Evolutionary conservation across 352 stramenopile species (phyloP), one percentile per base, ranked within the genome.

Genomic region (Phytophthora ohioensis): DNA sequence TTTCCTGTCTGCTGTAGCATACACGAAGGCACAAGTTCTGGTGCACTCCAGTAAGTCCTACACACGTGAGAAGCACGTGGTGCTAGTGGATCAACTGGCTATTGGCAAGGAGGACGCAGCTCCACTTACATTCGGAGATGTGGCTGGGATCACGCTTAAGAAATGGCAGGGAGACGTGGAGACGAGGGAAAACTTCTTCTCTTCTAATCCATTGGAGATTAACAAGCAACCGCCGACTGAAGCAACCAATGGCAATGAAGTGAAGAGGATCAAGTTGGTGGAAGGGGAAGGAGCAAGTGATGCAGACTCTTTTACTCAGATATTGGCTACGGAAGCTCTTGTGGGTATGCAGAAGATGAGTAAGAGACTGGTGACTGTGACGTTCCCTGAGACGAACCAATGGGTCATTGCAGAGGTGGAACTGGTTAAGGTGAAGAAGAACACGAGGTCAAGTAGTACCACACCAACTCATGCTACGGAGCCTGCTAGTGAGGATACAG

Each of bases 401-500:
- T 92, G 84, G 81, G 62, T 86, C 35, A 91, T 95, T 59, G 87
- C 80, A 36, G 72, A 87, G 10, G 21, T 92, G 7, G 87, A 92
- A 66, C 74, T 95, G 15, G 71, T 93, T 6, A 93, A 92, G 55
- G 79, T 95, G 7, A 93, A 93, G 71, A 93, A 92, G 61, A 79
- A 75, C 45, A 85, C 69, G 5, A 64, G 49, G 17, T 57, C 69
- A 1, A 82, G 63, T 46, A 34, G 11, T 15, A 11, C 48, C 2
- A 61, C 32, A 17, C 36, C 46, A 5, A 46, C 32, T 30, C 10
- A 39, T 58, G 49, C 21, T 10, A 38, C 51, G 17, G 41, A 27
- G 36, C 13, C 38, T n/a, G 64, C 34, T 9, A 47, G 2, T 10
- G 64, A 68, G 12, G 67, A 68, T n/a, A 30, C 54, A 45, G 57